Evolutionary conservation across 1,284 basidiomycete species (phyloP).

Genomic region (Marasmius oreades): DNA sequence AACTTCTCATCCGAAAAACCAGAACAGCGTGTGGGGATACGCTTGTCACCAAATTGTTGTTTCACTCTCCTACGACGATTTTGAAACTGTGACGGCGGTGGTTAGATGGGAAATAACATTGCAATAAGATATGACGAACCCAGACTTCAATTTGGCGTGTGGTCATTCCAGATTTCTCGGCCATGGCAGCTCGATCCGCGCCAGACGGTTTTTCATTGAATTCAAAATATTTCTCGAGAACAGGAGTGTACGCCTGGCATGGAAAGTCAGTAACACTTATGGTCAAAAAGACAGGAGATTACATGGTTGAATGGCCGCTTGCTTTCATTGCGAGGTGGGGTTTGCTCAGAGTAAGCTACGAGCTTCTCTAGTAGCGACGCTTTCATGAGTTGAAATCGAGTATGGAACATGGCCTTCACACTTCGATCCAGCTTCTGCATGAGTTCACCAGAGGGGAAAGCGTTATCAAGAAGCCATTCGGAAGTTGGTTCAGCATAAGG

Average conservation of each 20-base stretch:
- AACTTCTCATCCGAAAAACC: not conserved
- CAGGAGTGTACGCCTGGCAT: slow-evolving; percentile 40
- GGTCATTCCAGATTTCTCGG: slow-evolving; percentile 42
- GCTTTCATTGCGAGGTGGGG: not conserved
- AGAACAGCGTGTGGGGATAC: not conserved
- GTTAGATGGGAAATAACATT: not conserved
- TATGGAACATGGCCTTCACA: no score
- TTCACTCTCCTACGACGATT: slow-evolving; percentile 10
- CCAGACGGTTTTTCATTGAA: slow-evolving; percentile 47
- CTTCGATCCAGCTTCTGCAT: no score
- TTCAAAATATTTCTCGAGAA: slow-evolving; percentile 48
- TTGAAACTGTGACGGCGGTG: slow-evolving; percentile 15
- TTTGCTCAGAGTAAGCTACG: not conserved
- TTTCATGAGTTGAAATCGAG: no score
- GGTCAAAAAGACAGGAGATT: not conserved
- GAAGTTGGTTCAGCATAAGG: slow-evolving; percentile 24
- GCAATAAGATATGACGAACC: slow-evolving; percentile 29
- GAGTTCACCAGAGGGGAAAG: no score
- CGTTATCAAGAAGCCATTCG: no score
- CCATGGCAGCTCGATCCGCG: slow-evolving; percentile 39
- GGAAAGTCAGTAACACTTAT: not conserved
- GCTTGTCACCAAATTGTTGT: not conserved
- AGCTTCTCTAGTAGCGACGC: no score
- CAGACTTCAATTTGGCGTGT: slow-evolving; percentile 56
- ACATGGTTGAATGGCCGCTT: slow-evolving; percentile 6